Base-by-base conservation (phyloP, 1,139 yeast genomes). In the Yamadazyma mexicana region DNA sequence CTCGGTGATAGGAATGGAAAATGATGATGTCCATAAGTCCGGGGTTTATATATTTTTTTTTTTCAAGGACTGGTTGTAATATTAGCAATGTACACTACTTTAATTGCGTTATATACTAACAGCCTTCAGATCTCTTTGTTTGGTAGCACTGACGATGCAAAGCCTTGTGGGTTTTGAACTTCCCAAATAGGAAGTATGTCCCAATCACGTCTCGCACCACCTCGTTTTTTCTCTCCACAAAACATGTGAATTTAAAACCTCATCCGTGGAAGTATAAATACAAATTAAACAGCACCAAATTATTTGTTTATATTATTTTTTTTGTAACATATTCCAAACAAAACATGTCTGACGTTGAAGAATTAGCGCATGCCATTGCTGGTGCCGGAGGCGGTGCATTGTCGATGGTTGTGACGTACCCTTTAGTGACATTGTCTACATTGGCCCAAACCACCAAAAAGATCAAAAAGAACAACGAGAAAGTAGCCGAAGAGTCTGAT, bases 311-410 rank as follows among this genome's bases (percentile, higher is more conserved):
- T 20, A 24, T 10, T 24, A 7, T n/a, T n/a, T n/a, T 14, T 8
- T 14, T 5, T n/a, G 15, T 4, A 27, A 11, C 5, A 24, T 5
- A n/a, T 7, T 7, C 6, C 27, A 7, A 9, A n/a, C 27, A n/a
- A 9, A 14, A 33, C 22, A 65, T 65, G 71, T 54, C 66, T n/a
- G 67, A 61, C 40, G 52, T 56, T 17, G 79, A 76, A 50, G 81
- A 80, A 49, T 59, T 78, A 30, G 91, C 94, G 30, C 96, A 89
- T 56, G 96, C 96, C 12, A 64, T 89, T 17, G 87, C 96, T 10
- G 97, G 97, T 11, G 95, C 96, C 36, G 85, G 92, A 10, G 96
- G 96, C 27, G 97, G 97, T 17, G 89, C 94, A 31, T 74, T 87
- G 34, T 79, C 95, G 7, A 85, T 88, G 83, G 75, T 84, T 2